phyloP scores from a whole-genome alignment of 2,329 filamentous ascomycete species.

The Aspergillus sp. region DNA sequence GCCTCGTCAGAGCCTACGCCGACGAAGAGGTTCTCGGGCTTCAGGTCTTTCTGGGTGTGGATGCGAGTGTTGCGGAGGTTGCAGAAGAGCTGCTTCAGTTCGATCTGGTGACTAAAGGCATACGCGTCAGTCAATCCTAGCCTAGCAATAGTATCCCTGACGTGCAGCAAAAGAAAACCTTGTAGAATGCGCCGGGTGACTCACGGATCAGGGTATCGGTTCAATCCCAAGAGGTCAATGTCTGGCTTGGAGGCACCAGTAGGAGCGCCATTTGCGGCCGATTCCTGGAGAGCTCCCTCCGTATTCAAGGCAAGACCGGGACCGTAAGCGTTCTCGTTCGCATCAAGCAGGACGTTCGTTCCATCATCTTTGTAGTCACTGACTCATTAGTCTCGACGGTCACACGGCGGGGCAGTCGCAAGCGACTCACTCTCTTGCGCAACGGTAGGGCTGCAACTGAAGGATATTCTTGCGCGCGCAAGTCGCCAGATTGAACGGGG shows the following conservation, averaged over 20 bases:
- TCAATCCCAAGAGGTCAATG: constrained; percentile 75
- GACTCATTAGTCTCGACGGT: constrained; percentile 25
- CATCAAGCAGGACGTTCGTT: constrained; percentile 91
- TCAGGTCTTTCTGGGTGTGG: constrained; percentile 71
- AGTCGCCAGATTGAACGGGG: constrained; percentile 68
- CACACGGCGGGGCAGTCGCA: constrained; percentile 6
- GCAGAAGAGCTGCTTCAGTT: constrained; percentile 85
- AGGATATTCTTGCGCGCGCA: constrained; percentile 77
- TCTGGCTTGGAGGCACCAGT: constrained; percentile 49
- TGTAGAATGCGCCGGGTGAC: constrained; percentile 13
- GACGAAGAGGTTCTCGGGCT: constrained; percentile 83
- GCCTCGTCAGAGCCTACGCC: constrained; percentile 96
- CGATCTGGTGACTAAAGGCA: constrained; percentile 66
- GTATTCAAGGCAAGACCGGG: constrained; percentile 64
- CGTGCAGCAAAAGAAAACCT: too few species aligned
- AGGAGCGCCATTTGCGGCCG: constrained; percentile 38
- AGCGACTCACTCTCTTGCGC: constrained; percentile 69
- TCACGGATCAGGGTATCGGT: constrained; percentile 89
- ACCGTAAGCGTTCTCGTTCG: constrained; percentile 96
- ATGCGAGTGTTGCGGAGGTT: constrained; percentile 76
- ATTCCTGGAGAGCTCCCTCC: constrained; percentile 48
- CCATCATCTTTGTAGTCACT: constrained; percentile 99
- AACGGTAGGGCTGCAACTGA: constrained; percentile 73
- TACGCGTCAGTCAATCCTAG: neutral
- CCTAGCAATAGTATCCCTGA: too few species aligned